phyloP scores from a whole-genome alignment of 2,329 filamentous ascomycete genomes.

The Aspergillus phoenicis region DNA sequence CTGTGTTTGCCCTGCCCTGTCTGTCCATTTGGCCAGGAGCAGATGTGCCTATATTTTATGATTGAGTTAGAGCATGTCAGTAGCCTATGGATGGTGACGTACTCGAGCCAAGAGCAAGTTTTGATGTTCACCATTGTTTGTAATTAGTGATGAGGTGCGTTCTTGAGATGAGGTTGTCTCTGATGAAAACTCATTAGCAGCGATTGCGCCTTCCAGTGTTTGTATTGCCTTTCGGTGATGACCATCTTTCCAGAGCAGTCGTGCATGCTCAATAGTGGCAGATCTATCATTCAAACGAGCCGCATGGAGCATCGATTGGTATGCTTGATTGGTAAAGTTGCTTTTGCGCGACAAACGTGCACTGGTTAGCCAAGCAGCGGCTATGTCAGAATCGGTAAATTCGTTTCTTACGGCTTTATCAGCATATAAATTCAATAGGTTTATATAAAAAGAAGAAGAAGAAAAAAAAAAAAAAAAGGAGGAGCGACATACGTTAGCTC shows the following conservation, averaged over 20 bases:
- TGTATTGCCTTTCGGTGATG: slow-evolving; percentile 95
- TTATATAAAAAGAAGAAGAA: background rate
- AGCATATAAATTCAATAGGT: slow-evolving; percentile 6
- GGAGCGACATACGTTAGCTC: slow-evolving; percentile 57
- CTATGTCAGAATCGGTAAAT: slow-evolving; percentile 74
- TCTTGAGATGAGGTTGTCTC: slow-evolving; percentile 43
- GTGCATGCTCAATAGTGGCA: slow-evolving; percentile 90
- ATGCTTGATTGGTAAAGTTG: slow-evolving; percentile 80
- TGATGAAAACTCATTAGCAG: slow-evolving; percentile 71
- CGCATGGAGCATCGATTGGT: slow-evolving; percentile 90
- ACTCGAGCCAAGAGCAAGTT: slow-evolving; percentile 55
- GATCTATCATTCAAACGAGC: slow-evolving; percentile 80
- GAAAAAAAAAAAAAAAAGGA: background rate
- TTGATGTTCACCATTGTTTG: slow-evolving; percentile 49
- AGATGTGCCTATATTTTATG: slow-evolving; percentile 66
- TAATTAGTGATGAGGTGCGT: slow-evolving; percentile 39
- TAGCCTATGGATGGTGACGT: slow-evolving; percentile 11
- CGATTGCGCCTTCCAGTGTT: slow-evolving; percentile 82
- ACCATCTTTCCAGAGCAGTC: slow-evolving; percentile 88
- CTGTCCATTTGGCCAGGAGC: slow-evolving; percentile 93
- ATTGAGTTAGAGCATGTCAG: slow-evolving; percentile 8
- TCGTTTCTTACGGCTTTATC: slow-evolving; percentile 43
- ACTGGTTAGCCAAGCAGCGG: slow-evolving; percentile 80
- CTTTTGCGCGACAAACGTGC: slow-evolving; percentile 85
- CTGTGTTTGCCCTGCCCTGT: slow-evolving; percentile 90